Evolutionary conservation across 345 rosid species (phyloP).

Genomic region (Euclidium syriacum): DNA sequence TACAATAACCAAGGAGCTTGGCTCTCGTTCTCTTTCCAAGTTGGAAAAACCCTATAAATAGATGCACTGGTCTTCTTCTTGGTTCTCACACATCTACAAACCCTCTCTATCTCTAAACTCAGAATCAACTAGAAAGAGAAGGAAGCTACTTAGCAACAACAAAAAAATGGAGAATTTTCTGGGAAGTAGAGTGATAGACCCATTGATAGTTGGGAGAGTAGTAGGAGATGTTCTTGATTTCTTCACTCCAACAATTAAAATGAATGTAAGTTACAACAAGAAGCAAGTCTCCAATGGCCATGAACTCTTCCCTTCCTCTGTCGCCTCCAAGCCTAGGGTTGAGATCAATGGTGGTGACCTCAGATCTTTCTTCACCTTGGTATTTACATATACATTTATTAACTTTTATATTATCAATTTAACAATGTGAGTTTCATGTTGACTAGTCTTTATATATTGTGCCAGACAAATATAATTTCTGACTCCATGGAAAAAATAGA

Average conservation of each 20-base stretch:
- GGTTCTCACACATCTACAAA: constrained; percentile 18
- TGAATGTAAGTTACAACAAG: constrained; percentile 42
- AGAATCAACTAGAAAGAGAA: background rate
- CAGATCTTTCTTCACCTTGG: constrained; percentile 67
- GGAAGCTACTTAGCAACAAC: background rate
- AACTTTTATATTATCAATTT: background rate
- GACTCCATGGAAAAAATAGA: too few species aligned
- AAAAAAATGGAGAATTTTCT: constrained; percentile 19
- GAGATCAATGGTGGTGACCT: constrained; percentile 49
- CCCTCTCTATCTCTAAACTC: background rate
- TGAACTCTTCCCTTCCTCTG: constrained; percentile 44
- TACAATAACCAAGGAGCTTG: background rate
- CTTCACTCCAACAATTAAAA: constrained; percentile 40
- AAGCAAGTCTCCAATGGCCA: constrained; percentile 48
- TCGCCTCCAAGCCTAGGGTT: constrained; percentile 44
- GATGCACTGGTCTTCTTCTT: constrained; percentile 3
- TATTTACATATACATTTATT: constrained; percentile 19
- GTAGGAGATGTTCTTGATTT: constrained; percentile 49
- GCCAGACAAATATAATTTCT: background rate
- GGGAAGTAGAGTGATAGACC: constrained; percentile 34
- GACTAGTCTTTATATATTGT: background rate
- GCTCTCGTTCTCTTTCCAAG: background rate
- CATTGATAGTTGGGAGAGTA: constrained; percentile 49
- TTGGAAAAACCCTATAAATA: constrained; percentile 24
- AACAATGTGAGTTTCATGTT: background rate